phyloP scores from a whole-genome alignment of 257 asterid species.

The Lycium barbarum region DNA sequence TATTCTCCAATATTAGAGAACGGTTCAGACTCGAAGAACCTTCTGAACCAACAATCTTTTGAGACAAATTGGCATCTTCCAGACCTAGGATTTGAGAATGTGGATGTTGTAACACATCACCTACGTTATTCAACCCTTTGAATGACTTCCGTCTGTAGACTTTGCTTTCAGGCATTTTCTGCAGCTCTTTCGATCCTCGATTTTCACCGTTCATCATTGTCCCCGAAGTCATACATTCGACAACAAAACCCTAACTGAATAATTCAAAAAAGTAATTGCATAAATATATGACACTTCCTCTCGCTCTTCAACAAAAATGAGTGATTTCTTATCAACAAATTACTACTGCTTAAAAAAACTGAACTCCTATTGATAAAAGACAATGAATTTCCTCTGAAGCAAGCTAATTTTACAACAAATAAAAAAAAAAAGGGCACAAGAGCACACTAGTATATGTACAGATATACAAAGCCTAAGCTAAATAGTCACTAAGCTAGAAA shows the following conservation, averaged over 20 bases:
- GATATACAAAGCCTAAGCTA: background rate
- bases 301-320: background rate
- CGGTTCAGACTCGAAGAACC: conserved; percentile 50
- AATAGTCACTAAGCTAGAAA: background rate
- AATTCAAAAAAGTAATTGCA: conserved; percentile 19
- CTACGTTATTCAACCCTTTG: conserved; percentile 52
- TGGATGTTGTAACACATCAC: conserved; percentile 45
- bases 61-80: conserved; percentile 49
- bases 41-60: conserved; percentile 46
- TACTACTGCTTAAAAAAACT: background rate
- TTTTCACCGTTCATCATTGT: conserved; percentile 59
- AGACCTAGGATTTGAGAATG: conserved; percentile 45
- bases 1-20: background rate
- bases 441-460: conserved; percentile 8
- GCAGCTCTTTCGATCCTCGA: conserved; percentile 63
- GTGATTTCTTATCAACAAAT: background rate
- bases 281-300: conserved; percentile 11
- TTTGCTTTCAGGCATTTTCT: conserved; percentile 59
- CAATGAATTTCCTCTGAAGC: background rate
- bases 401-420: background rate
- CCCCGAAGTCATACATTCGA: conserved; percentile 43
- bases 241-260: conserved; percentile 34
- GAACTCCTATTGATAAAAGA: background rate
- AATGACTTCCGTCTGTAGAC: conserved; percentile 71
- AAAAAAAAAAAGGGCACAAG: background rate